Percentiles rank a stretch among this genome's conserved stretches.
Evolutionary conservation across 169 alveolate species (phyloP).

Genomic region (Plasmodium malariae): DNA sequence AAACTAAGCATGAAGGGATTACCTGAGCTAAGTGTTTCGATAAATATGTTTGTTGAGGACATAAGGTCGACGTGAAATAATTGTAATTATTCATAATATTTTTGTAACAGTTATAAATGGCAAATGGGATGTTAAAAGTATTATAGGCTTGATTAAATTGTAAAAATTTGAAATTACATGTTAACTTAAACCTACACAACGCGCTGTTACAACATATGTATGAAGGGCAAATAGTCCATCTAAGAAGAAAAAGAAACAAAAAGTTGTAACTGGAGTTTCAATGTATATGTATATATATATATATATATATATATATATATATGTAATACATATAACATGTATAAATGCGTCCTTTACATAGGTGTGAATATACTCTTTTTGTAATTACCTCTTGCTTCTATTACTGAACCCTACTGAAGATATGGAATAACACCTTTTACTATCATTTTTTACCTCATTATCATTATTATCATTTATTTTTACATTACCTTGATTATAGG

Average conservation of each 20-base stretch:
- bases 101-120: conserved; percentile 62
- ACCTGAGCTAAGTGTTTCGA: conserved; percentile 73
- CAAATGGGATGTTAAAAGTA: conserved; percentile 56
- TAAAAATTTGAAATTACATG: conserved; percentile 65
- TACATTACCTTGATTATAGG: conserved; percentile 8
- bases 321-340: not conserved
- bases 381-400: conserved; percentile 67
- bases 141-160: conserved; percentile 53
- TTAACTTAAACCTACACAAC: conserved; percentile 53
- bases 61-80: conserved; percentile 61
- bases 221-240: conserved; percentile 77
- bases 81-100: conserved; percentile 59
- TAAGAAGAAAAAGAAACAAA: not conserved
- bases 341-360: too few species aligned
- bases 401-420: conserved; percentile 74
- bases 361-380: not conserved
- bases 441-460: not conserved
- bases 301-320: conserved; percentile 5
- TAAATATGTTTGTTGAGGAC: conserved; percentile 68
- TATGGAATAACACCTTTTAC: conserved; percentile 44
- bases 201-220: conserved; percentile 73
- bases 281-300: not conserved
- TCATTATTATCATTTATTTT: not conserved
- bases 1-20: not conserved
- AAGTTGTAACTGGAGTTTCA: not conserved